A percentile compares a stretch with the other conserved stretches of the same genome.
phyloP scores from a whole-genome alignment of 129 eudicot species.

The Silybum marianum region DNA sequence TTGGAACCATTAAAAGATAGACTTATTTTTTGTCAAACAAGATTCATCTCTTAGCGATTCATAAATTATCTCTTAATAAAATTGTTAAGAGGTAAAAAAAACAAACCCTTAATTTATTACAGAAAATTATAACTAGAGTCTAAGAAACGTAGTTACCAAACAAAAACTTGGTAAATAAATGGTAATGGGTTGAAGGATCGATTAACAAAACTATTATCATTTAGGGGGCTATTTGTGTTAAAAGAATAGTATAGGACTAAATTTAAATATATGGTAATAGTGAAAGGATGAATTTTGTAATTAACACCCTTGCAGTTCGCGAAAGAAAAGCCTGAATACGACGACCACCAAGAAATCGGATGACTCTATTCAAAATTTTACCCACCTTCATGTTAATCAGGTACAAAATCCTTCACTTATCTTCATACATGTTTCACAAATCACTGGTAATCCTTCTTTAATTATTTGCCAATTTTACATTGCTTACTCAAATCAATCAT shows the following conservation, averaged over 20 bases:
- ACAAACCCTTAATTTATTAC: background rate
- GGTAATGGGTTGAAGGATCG: background rate
- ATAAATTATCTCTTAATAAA: background rate
- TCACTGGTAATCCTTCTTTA: background rate
- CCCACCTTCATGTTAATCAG: background rate
- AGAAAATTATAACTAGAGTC: background rate
- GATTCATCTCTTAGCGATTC: no score
- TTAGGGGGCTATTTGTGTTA: background rate
- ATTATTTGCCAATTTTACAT: background rate
- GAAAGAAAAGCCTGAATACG: constrained; percentile 1
- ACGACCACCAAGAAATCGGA: constrained; percentile 1
- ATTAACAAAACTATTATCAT: background rate
- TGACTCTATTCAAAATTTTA: background rate
- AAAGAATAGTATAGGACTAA: background rate
- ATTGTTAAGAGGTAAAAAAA: no score
- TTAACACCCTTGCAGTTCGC: background rate
- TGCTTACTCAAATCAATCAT: background rate
- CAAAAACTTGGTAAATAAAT: background rate
- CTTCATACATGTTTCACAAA: background rate
- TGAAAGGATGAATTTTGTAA: background rate
- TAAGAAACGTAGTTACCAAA: background rate
- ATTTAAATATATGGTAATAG: background rate
- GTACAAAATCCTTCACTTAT: background rate
- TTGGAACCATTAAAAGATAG: no score
- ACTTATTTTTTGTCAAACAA: no score